Conservation (phyloP, 805 yeast species). For the Lachancea nothofagi region DNA sequence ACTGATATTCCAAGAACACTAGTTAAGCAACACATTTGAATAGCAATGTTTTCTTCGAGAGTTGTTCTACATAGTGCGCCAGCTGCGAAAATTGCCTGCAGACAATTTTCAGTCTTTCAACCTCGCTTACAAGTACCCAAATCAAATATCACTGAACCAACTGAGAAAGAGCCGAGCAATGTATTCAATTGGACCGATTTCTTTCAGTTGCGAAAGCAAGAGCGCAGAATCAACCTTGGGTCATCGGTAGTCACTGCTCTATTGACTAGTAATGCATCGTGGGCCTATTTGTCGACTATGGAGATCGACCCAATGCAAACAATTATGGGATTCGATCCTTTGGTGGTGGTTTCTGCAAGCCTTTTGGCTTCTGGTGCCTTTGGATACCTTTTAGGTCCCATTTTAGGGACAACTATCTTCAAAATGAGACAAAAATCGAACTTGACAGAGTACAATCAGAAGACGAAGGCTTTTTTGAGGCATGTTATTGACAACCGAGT, state of each 20-base stretch:
- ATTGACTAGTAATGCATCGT: slow-evolving; percentile 59
- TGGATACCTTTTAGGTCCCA: slow-evolving; percentile 82
- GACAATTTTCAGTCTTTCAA: slow-evolving; percentile 1
- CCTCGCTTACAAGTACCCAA: slow-evolving; percentile 2
- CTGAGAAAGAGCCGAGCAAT: background rate
- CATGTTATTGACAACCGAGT: slow-evolving; percentile 77
- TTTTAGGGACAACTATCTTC: slow-evolving; percentile 68
- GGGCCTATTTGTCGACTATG: slow-evolving; percentile 70
- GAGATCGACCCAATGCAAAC: slow-evolving; percentile 85
- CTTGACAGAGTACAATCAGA: slow-evolving; percentile 45
- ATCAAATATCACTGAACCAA: background rate
- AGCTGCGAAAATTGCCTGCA: background rate
- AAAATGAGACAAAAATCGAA: slow-evolving; percentile 44
- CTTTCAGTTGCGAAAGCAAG: slow-evolving; percentile 66
- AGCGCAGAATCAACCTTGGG: slow-evolving; percentile 61
- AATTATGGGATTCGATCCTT: slow-evolving; percentile 85
- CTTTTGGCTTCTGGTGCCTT: slow-evolving; percentile 64
- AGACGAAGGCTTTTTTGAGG: slow-evolving; percentile 68
- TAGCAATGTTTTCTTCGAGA: slow-evolving; percentile 2
- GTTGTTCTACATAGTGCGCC: background rate
- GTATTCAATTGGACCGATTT: slow-evolving; percentile 70
- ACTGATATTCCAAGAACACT: too few relatives aligned
- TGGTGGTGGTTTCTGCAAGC: slow-evolving; percentile 71
- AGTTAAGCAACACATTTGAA: background rate
- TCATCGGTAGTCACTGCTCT: slow-evolving; percentile 67